Base-by-base conservation (phyloP, 1,284 basidiomycete genomes). In the Phellinidium pouzarii region DNA sequence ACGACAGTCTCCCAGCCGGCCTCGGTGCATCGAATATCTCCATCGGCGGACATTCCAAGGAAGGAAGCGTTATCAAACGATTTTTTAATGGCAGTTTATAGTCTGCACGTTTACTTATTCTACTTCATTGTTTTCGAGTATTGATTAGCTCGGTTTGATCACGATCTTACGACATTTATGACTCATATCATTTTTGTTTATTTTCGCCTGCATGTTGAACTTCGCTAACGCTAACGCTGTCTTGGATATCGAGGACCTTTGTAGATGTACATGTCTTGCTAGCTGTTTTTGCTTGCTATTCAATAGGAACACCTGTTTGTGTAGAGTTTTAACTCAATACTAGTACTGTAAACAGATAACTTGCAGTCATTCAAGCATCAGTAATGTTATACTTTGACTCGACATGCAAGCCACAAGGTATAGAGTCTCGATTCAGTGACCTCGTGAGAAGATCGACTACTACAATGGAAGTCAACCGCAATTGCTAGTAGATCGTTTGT, bases 51-150 rank as follows among this genome's bases (percentile, higher is more conserved):
- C 42, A 54, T 38, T 20, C 48, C 5, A 54, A 54, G 23, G 53
- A 54, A 46, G 44, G 25, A 23, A 54, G 48, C 34, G 48, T 50
- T 8, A 44, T 54, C 41, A 50, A 45, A 25, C 53, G 53, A 22
- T 44, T 54, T 20, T 54, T 5, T 43, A 22, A 22, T 48, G 52
- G 52, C 36, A 48, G 29, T 50, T 40, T n/a, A 29, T 29, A 20
- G 20, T 29, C 12, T 17, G 7, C 12, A 17, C n/a, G 7, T 19
- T n/a, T 20, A 11, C 31, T 11, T 17, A 26, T 31, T 29, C 26
- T 8, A 29, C 12, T 40, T 40, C 34, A 19, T 38, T 48, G 14
- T 37, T 23, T 8, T 23, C 19, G 25, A n/a, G n/a, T 52, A n/a
- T 31, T 48, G 4, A 38, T n/a, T 17, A 29, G 22, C 22, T 49